phyloP scores from a whole-genome alignment of 345 rosid genomes.

The Arabidopsis suecica region DNA sequence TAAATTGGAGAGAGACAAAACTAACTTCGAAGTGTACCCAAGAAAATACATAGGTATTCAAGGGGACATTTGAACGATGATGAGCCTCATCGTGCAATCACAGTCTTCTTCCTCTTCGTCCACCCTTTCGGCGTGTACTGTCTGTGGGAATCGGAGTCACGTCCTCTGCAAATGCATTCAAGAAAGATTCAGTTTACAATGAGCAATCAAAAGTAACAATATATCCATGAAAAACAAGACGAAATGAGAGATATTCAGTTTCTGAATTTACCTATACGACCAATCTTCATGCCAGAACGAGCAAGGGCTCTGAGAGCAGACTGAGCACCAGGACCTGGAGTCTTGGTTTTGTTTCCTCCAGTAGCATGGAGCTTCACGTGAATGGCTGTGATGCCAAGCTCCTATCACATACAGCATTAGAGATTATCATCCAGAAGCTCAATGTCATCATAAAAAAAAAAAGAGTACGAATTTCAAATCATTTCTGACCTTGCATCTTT shows the following conservation, averaged over 20 bases:
- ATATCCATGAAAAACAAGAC: neutral
- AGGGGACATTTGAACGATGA: conserved; percentile 20
- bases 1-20: conserved; percentile 26
- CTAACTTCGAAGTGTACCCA: conserved; percentile 36
- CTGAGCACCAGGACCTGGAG: conserved; percentile 94
- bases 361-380: conserved; percentile 89
- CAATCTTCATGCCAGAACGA: conserved; percentile 92
- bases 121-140: conserved; percentile 90
- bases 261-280: conserved; percentile 65
- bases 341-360: conserved; percentile 89
- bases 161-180: conserved; percentile 62
- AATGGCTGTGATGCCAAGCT: conserved; percentile 80
- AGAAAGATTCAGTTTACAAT: neutral
- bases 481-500: conserved; percentile 71
- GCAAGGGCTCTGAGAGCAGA: conserved; percentile 88
- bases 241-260: neutral
- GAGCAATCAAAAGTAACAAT: neutral
- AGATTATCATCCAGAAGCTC: neutral
- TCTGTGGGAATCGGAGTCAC: conserved; percentile 83
- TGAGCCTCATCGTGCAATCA: conserved; percentile 36
- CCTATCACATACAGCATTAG: conserved; percentile 45
- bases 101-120: conserved; percentile 87
- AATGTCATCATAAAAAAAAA: neutral
- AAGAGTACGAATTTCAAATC: neutral
- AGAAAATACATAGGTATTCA: conserved; percentile 13